Evolutionary conservation across 2,329 filamentous ascomycete genomes (phyloP), one percentile per base, ranked within the genome.

Genomic region (Lasiodiplodia gonubiensis): DNA sequence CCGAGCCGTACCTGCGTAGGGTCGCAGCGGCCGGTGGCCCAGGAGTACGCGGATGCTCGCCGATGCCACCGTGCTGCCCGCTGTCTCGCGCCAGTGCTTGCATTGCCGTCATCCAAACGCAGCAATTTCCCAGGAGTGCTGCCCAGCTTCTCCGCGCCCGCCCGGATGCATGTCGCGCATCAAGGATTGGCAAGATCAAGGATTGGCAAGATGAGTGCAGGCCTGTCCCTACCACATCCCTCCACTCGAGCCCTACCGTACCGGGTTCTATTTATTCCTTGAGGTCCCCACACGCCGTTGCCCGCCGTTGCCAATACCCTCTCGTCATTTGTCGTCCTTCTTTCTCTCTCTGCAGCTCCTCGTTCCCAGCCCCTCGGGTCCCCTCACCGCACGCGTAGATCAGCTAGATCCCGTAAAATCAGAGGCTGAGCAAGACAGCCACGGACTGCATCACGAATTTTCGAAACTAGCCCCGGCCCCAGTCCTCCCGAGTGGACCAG

Each of bases 401-500:
- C 63, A 33, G 18, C 52, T 16, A 66, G 64, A 66, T 66, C 53
- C 53, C 57, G 64, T 53, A 49, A 66, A 59, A 39, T 53, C 42
- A 55, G 52, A 57, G 52, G 64, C 64, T 66, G 39, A 66, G 64
- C 59, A 18, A 30, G 42, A 37, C 59, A 63, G 66, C 57, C 66
- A 67, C 66, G 27, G 27, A 48, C 66, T 67, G 66, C 66, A 67
- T 48, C 66, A 67, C 66, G 66, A 55, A 55, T 57, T 67, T 59
- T 55, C 54, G 66, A 67, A 64, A 63, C 66, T 55, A 48, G 55
- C 57, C 59, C 57, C 66, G 59, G 48, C 53, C 35, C 51, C 57
- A 35, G 37, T 18, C 27, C 59, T 63, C 59, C 59, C 59, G 59
- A 51, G 42, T 63, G 59, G 59, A 5, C 59, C 42, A 63, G 30